Percentiles rank a stretch among this genome's conserved stretches.
Evolutionary conservation across 208 protist genomes (phyloP).

Genomic region (Trypanosoma brucei): DNA sequence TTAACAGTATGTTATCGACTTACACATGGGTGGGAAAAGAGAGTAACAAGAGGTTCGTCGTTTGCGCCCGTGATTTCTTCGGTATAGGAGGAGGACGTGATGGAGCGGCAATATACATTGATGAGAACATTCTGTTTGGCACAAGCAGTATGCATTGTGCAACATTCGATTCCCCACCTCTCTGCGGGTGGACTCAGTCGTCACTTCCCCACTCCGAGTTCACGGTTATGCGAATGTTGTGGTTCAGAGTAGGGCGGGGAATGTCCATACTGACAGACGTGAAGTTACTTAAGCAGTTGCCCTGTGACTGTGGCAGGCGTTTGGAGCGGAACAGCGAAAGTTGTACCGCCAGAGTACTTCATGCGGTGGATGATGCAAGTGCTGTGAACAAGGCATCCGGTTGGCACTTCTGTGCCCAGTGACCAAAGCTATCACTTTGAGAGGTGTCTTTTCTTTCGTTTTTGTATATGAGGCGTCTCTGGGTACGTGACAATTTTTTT

Average conservation of each 20-base stretch:
- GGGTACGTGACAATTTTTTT: too few species aligned
- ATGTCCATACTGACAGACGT: constrained; percentile 5
- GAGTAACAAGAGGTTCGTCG: constrained; percentile 35
- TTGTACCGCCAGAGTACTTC: background rate
- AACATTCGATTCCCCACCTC: constrained; percentile 46
- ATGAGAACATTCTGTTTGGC: constrained; percentile 43
- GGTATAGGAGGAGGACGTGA: constrained; percentile 46
- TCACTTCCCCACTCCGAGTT: constrained; percentile 33
- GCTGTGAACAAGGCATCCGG: too few species aligned
- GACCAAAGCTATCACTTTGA: too few species aligned
- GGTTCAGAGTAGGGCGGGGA: constrained; percentile 24
- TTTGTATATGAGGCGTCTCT: too few species aligned
- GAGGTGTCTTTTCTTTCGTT: too few species aligned
- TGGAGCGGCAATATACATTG: constrained; percentile 50
- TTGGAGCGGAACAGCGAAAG: constrained; percentile 2
- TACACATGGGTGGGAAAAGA: constrained; percentile 27
- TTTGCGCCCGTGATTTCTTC: constrained; percentile 43
- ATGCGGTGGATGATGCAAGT: too few species aligned
- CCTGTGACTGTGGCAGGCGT: constrained; percentile 20
- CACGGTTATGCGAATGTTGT: constrained; percentile 32
- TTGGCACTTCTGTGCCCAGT: too few species aligned
- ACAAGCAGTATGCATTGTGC: constrained; percentile 47
- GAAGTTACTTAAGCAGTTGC: constrained; percentile 3
- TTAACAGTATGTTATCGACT: constrained; percentile 15
- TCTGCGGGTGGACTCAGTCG: constrained; percentile 20